A percentile compares a stretch with the other conserved stretches of the same genome.
These are phyloP conservation scores for Carallia pectinifolia DNA, from an alignment of 345 rosid genomes.

Conservation along the genomic window DNA sequence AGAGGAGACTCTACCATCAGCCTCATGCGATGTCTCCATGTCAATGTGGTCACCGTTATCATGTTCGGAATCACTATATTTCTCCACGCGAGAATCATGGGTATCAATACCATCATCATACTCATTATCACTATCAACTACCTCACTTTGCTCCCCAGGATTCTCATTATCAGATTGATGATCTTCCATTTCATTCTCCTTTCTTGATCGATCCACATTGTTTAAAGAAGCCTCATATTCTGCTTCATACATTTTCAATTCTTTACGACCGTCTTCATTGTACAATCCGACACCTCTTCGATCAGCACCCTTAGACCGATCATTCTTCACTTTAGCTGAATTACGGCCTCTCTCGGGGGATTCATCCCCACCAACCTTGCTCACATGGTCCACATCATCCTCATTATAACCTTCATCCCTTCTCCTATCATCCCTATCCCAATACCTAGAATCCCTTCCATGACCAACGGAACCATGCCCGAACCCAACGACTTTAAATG, in stretches of 20 bases:
- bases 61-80: slow-evolving; percentile 43
- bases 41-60: slow-evolving; percentile 29
- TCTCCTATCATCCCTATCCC: slow-evolving; percentile 97
- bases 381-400: slow-evolving; percentile 46
- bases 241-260: slow-evolving; percentile 69
- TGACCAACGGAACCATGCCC: slow-evolving; percentile 64
- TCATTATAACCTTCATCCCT: slow-evolving; percentile 78
- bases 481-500: slow-evolving; percentile 57
- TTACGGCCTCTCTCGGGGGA: slow-evolving; percentile 32
- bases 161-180: slow-evolving; percentile 28
- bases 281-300: slow-evolving; percentile 59
- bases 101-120: slow-evolving; percentile 52
- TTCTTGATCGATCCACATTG: slow-evolving; percentile 31
- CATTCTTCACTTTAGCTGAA: slow-evolving; percentile 21
- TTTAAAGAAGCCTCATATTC: slow-evolving; percentile 79
- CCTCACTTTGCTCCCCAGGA: slow-evolving; percentile 28
- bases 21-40: not conserved
- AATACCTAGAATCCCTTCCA: slow-evolving; percentile 84
- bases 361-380: slow-evolving; percentile 19
- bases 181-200: slow-evolving; percentile 20
- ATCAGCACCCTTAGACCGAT: slow-evolving; percentile 25
- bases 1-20: slow-evolving; percentile 14
- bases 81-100: slow-evolving; percentile 48
- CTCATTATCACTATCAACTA: slow-evolving; percentile 36
- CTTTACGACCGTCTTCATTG: slow-evolving; percentile 87